Evolutionary conservation across 192 early-diverging fungal genomes (phyloP), one percentile per base, ranked within the genome.

Genomic region (Dispira simplex): DNA sequence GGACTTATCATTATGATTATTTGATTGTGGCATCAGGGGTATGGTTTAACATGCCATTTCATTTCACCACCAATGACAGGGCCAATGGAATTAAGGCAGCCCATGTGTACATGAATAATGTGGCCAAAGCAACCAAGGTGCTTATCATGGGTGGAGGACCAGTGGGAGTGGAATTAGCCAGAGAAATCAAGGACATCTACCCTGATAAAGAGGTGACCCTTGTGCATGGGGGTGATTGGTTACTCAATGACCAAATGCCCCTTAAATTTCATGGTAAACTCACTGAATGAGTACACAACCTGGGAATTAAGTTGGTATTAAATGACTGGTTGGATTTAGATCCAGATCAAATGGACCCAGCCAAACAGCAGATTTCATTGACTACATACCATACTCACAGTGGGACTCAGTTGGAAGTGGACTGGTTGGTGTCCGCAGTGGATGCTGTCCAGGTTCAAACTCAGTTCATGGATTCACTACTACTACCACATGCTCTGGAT

Each of bases 81-180:
- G 76, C 73, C 27, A 70, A 66, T 8, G 73, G 66, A 11, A 13
- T 73, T 43, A 64, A 46, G 16, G 70, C 77, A 26, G 69, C 80
- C 45, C 48, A 44, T 3, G 43, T 51, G 57, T 64, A 73, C n/a
- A 70, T 75, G 8, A 46, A 49, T 8, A 73, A 71, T 9, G 46
- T 85, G 28, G 67, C 70, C 4, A 39, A 49, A 10, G 79, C 82
- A 2, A 32, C 70, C 25, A 66, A 75, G 1, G 65, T 83, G 46
- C 57, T 85, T 11, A 76, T 85, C 46, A 63, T 83, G 18, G 83
- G 83, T 51, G 83, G 82, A 32, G 83, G 83, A 2, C 70, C 82
- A 5, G 78, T 81, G 5, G 83, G 83, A 16, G 70, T 83, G 46
- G 80, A 85, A 63, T 65, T 79, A 0, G 80, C 80, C 11, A 81